phyloP scores from a whole-genome alignment of 2,329 filamentous ascomycete species.

The Trichoderma semiorbis region DNA sequence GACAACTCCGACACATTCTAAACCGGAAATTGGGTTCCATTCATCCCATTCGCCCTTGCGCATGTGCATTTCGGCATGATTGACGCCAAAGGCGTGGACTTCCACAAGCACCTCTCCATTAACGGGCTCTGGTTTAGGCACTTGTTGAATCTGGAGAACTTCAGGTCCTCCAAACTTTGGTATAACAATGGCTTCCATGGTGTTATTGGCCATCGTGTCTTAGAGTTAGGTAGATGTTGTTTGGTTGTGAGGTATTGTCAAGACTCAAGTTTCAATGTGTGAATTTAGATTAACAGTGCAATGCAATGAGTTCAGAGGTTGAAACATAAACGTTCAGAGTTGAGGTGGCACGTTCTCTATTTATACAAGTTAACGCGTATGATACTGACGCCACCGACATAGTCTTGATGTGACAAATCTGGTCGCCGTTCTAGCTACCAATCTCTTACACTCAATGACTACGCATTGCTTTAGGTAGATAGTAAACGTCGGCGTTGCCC shows the following conservation, averaged over 20 bases:
- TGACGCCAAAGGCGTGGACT: conserved; percentile 41
- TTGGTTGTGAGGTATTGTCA: not conserved
- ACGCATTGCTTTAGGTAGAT: not conserved
- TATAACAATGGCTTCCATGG: conserved; percentile 17
- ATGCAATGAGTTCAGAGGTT: not conserved
- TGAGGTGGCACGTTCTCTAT: not conserved
- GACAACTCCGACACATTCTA: conserved; percentile 43
- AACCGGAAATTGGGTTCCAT: conserved; percentile 36
- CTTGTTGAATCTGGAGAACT: conserved; percentile 3
- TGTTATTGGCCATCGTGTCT: not conserved
- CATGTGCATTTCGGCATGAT: conserved; percentile 47
- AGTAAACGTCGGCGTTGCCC: not conserved
- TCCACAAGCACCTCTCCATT: conserved; percentile 32
- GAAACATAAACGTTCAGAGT: not conserved
- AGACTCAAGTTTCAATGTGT: not conserved
- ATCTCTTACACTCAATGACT: not conserved
- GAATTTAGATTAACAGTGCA: not conserved
- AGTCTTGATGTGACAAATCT: not conserved
- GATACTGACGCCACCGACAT: not conserved
- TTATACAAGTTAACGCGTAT: not conserved
- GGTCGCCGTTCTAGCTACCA: not conserved
- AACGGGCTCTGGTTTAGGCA: conserved; percentile 20
- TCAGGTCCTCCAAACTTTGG: conserved; percentile 6
- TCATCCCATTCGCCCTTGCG: conserved; percentile 41
- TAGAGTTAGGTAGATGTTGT: not conserved